Percentiles rank a stretch among this genome's conserved stretches.
phyloP scores from a whole-genome alignment of 2,329 filamentous ascomycete species.

The Leptodontidium sp. region DNA sequence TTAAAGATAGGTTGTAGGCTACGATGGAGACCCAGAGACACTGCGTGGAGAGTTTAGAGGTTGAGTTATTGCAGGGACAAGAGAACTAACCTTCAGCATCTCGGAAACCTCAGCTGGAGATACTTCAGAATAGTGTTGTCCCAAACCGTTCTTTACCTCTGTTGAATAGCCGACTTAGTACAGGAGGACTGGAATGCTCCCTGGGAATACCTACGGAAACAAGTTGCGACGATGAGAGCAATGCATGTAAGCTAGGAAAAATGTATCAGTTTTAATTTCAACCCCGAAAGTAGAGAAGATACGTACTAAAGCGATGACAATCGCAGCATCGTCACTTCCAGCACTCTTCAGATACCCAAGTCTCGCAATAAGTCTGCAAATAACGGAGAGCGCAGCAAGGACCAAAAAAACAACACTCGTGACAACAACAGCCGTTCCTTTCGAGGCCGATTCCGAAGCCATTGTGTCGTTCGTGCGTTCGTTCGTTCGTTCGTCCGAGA shows the following conservation, averaged over 20 bases:
- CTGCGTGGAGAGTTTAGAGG: constrained; percentile 28
- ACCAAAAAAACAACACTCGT: constrained; percentile 14
- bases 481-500: constrained; percentile 4
- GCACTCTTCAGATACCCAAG: constrained; percentile 29
- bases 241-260: constrained; percentile 21
- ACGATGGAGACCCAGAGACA: constrained; percentile 47
- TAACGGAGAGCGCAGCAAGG: constrained; percentile 24
- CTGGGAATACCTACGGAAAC: constrained; percentile 2
- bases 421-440: constrained; percentile 7
- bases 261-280: background rate
- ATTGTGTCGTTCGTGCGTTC: background rate
- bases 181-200: background rate
- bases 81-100: constrained; percentile 38
- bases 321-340: constrained; percentile 33
- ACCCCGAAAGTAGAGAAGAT: no score
- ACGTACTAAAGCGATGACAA: constrained; percentile 35
- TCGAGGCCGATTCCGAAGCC: background rate
- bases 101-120: constrained; percentile 30
- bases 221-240: constrained; percentile 18
- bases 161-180: background rate
- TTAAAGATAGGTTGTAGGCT: constrained; percentile 48
- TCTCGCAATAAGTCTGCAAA: constrained; percentile 30
- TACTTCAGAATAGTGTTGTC: constrained; percentile 37
- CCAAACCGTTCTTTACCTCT: constrained; percentile 43
- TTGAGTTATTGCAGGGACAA: background rate